Base-by-base conservation (phyloP, 352 stramenopile genomes). In the Phytophthora agathidicida region DNA sequence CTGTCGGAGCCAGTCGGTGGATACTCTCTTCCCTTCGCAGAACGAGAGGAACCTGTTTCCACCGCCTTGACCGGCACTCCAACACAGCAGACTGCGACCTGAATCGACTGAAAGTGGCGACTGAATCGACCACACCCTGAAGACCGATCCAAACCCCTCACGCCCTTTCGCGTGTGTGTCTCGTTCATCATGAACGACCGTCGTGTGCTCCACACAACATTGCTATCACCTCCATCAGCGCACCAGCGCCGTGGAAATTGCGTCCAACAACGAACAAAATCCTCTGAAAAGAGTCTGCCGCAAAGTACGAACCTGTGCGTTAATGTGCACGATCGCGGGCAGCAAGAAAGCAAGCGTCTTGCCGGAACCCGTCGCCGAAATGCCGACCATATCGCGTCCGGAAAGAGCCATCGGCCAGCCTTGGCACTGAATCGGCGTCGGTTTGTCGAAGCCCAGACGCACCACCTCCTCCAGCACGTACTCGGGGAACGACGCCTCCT, bases 291-390 rank as follows among this genome's bases (percentile, higher is more conserved):
- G 37, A 52, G 33, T 59, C 51, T 57, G 68, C 60, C 68, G 73
- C 71, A 80, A 33, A 62, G 22, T 55, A 92, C 85, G 84, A 94
- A 99, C 96, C 94, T 99, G 96, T 65, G 96, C 97, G 81, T 99
- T 99, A 84, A 99, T 99, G 80, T 99, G 98, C 65, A 99, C 98
- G 88, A 99, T 99, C 28, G 93, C 97, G 10, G 98, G 98, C n/a
- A 99, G 81, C 68, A 99, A 87, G 82, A 99, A 99, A 27, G 97
- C 95, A 39, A 99, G 62, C 23, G 97, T 99, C 74, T 99, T 99
- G 47, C 97, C 97, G 5, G 91, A 98, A 2, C 98, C 98, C 7
- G 98, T 99, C 5, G 97, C 96, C 23, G 91, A 98, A 67, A 99
- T 98, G 52, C 97, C 98, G 37, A 99, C 96, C 94, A 99, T 98